Base-by-base conservation (phyloP, 768 basidiomycete species). In the Termitomyces sp. region DNA sequence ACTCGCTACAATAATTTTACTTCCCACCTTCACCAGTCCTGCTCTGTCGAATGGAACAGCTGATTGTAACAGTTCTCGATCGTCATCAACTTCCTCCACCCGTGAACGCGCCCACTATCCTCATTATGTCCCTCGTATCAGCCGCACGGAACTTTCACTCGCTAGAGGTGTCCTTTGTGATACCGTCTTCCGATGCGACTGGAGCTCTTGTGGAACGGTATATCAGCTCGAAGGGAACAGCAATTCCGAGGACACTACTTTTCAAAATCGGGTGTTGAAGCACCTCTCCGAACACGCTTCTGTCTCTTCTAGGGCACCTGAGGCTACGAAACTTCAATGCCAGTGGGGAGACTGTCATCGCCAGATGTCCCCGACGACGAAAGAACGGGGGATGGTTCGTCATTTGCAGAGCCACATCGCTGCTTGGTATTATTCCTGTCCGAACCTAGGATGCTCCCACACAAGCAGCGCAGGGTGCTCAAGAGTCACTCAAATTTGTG, bases 371-470 rank as follows among this genome's bases (percentile, higher is more conserved):
- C 3, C 1, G 19, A 33, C 41, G 19, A 44, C 43, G 15, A 42
- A 44, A 53, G 52, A n/a, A 44, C 12, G 52, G 15, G 52, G 52
- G 4, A 40, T 53, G 41, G 14, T 53, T 43, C 52, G 52, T 44
- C 52, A 53, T 33, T 35, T 53, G 17, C 52, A 53, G 31, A 53
- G 52, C 15, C 52, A 53, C 17, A 53, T 44, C 6, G 52, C 30
- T 11, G 42, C 52, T 23, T 53, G 52, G 52, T 42, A 44, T 44
- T 53, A 53, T 35, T 53, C 44, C 17, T 53, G 52, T 23, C 52
- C 52, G 31, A 53, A 53, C 23, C 9, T 4, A 12, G 31, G 15
- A 33, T 53, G 42, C 33, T 33, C 42, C 9, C 31, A 53, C 11
- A 53, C 52, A 23, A 53, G 52, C 52, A 53, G 52, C 17, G 52